Conservation (phyloP, 306 rosid genomes). For the Citrullus colocynthis region DNA sequence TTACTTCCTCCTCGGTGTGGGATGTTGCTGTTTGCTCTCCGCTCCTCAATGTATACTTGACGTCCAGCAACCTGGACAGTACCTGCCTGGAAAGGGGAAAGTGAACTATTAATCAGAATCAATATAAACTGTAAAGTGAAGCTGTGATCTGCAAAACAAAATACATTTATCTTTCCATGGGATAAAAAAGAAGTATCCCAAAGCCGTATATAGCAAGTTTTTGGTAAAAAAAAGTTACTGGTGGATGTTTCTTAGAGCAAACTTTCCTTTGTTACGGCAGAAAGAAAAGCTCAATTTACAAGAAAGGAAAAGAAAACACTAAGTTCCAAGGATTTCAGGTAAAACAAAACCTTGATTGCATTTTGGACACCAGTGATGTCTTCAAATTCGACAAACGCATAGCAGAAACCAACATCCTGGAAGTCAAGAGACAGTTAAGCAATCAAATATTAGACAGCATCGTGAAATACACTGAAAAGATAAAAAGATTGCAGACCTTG, state of each 20-base stretch:
- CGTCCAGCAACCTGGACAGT: constrained; percentile 70
- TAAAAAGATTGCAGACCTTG: constrained; percentile 40
- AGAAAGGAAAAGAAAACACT: not conserved
- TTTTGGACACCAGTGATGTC: constrained; percentile 73
- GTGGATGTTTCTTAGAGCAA: not conserved
- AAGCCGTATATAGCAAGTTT: not conserved
- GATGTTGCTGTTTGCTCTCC: constrained; percentile 83
- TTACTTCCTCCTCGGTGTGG: constrained; percentile 76
- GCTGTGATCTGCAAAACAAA: not conserved
- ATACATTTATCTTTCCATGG: not conserved
- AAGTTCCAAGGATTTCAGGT: not conserved
- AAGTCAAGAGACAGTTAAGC: constrained; percentile 15
- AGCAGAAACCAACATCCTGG: constrained; percentile 97
- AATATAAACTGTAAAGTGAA: not conserved
- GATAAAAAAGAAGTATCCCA: too few species aligned
- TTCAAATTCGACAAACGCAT: constrained; percentile 93
- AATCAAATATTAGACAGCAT: not conserved
- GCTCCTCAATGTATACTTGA: constrained; percentile 82
- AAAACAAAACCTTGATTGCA: constrained; percentile 62
- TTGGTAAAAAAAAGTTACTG: not conserved
- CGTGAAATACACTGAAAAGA: not conserved
- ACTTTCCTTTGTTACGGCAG: not conserved
- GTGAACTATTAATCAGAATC: not conserved
- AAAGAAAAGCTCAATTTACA: not conserved
- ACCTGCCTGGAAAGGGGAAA: constrained; percentile 38